Conservation (phyloP, 306 rosid species). For the Canavalia ensiformis region DNA sequence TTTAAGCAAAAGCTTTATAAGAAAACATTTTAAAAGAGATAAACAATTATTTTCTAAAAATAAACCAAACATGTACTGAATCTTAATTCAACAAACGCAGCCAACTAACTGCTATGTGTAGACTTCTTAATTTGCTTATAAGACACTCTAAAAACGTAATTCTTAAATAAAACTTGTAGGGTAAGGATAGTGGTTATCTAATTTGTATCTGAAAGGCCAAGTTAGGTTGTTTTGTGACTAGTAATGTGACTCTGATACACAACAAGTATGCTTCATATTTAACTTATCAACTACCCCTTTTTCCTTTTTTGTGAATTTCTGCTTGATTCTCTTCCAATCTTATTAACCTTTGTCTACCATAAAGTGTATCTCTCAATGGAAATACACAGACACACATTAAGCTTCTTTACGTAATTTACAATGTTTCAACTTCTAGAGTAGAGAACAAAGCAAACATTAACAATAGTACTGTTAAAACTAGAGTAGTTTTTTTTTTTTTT, state of each 20-base stretch:
- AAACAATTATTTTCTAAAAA: neutral
- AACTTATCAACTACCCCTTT: constrained; percentile 47
- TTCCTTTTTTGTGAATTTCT: neutral
- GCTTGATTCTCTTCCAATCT: neutral
- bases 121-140: constrained; percentile 62
- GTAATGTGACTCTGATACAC: constrained; percentile 41
- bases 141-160: constrained; percentile 65
- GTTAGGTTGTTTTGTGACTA: constrained; percentile 60
- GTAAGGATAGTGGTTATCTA: constrained; percentile 62
- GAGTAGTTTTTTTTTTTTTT: neutral
- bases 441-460: neutral
- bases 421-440: constrained; percentile 29
- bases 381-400: neutral
- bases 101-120: constrained; percentile 49
- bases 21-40: neutral
- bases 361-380: neutral
- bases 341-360: neutral
- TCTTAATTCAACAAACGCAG: constrained; percentile 47
- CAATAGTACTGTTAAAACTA: neutral
- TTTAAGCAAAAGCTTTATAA: neutral
- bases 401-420: constrained; percentile 22
- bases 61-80: neutral
- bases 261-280: constrained; percentile 35
- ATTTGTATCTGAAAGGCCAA: constrained; percentile 52
- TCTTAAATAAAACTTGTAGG: constrained; percentile 47